Evolutionary conservation across 306 rosid genomes (phyloP), one percentile per base, ranked within the genome.

Genomic region (Argentina anserina): DNA sequence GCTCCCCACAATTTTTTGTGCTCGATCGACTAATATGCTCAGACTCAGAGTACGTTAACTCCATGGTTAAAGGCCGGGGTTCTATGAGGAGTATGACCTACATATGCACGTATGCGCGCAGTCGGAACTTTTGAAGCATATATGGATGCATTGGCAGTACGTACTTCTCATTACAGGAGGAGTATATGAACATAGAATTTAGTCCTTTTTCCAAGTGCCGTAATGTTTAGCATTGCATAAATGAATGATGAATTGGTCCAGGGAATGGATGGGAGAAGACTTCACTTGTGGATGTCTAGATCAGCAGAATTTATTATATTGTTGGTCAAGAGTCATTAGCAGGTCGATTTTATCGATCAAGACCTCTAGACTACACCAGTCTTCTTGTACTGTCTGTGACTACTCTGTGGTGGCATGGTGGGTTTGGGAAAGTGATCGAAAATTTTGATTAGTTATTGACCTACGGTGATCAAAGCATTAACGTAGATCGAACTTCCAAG

Each of bases 301-400:
- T 71, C 56, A 66, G 15, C 3, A 13, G 14, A 40, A 7, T 36
- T 10, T 45, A 42, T 56, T 18, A 43, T 41, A 29, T 9, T 56
- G 60, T n/a, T 39, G 80, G 86, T 83, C 84, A 77, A 79, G 81
- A 62, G 78, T 43, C 70, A 70, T 60, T 55, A 59, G n/a, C n/a
- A n/a, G 73, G 71, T 80, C 76, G 86, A 83, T 81, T n/a, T n/a
- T 34, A 45, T 73, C 11, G 43, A 49, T 75, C 37, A 28, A 70
- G 67, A 81, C 71, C 70, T 31, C 53, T 56, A 56, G 77, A 33
- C 25, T 33, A 76, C 78, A 39, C 29, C 23, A 47, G 70, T 45
- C 75, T 68, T 56, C 50, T 56, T 25, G 7, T 40, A 53, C 39
- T 52, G 46, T 29, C 23, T 14, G 26, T 20, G 36, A 5, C n/a